A percentile compares a stretch with the other conserved stretches of the same genome.
Evolutionary conservation across 768 basidiomycete genomes (phyloP).

Genomic region (Russula sp.): DNA sequence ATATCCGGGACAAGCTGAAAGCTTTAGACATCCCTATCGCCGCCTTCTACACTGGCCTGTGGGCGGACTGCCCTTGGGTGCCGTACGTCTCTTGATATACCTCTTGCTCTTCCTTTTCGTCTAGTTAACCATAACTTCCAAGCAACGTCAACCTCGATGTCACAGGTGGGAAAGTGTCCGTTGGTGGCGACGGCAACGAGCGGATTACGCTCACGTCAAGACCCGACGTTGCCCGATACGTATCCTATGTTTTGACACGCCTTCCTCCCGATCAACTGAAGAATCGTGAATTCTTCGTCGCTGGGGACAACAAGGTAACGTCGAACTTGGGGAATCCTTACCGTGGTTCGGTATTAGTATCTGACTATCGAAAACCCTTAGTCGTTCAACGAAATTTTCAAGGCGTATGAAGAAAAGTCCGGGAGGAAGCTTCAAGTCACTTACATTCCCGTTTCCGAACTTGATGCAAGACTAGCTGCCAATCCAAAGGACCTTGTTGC

Average conservation of each 20-base stretch:
- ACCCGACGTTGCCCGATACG: not conserved
- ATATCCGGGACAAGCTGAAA: too few species aligned
- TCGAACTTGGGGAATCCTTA: not conserved
- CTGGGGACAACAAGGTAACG: not conserved
- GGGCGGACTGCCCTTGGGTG: not conserved
- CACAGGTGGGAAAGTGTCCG: not conserved
- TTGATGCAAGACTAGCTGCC: constrained; percentile 20
- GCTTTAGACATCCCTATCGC: not conserved
- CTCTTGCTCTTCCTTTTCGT: too few species aligned
- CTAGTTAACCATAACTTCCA: not conserved
- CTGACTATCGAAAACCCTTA: not conserved
- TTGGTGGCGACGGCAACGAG: not conserved
- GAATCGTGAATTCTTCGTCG: not conserved
- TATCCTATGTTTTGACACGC: not conserved
- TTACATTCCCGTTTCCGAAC: constrained; percentile 18
- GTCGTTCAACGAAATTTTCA: constrained; percentile 30
- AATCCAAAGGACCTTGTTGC: constrained; percentile 15
- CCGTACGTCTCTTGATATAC: not conserved
- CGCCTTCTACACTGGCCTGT: too few species aligned
- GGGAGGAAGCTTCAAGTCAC: constrained; percentile 29
- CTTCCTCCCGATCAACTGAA: not conserved
- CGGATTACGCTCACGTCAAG: not conserved
- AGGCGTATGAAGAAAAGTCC: constrained; percentile 22
- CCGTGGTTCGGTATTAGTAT: not conserved
- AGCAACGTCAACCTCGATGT: not conserved